Percentiles rank a stretch among this genome's conserved stretches.
Evolutionary conservation across 108 stramenopile species (phyloP).

Genomic region (Pseudonitzschia delicatissima): DNA sequence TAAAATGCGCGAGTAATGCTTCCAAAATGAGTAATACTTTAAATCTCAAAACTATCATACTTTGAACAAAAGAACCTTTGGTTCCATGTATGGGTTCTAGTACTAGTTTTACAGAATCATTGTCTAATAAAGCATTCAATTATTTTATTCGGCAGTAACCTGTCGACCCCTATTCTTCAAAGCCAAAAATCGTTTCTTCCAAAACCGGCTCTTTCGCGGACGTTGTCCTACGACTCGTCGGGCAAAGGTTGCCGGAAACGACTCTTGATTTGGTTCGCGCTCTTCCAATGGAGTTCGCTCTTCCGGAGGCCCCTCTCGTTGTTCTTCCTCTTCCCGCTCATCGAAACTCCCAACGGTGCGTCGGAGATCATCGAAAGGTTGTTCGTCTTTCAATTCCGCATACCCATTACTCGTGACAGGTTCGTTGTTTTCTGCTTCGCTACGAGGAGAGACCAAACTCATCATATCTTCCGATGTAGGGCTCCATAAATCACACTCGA

Average conservation of each 20-base stretch:
- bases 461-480: constrained; percentile 28
- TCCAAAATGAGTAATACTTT: neutral
- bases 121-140: too few species aligned
- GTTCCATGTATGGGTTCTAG: too few species aligned
- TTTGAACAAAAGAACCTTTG: too few species aligned
- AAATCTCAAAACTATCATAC: too few species aligned
- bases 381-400: neutral
- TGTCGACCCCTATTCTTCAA: constrained; percentile 5
- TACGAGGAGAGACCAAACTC: constrained; percentile 11
- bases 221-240: neutral
- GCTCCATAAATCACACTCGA: constrained; percentile 19
- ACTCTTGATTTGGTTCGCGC: neutral
- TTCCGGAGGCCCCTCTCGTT: constrained; percentile 17
- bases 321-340: constrained; percentile 6
- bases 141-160: neutral
- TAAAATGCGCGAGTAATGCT: neutral
- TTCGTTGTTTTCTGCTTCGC: neutral
- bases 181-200: constrained; percentile 12
- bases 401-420: neutral
- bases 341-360: constrained; percentile 34
- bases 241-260: neutral
- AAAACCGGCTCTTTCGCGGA: neutral
- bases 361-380: constrained; percentile 26
- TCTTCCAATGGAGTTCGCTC: constrained; percentile 1
- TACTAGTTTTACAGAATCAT: too few species aligned